Evolutionary conservation across 495 filamentous ascomycete species (phyloP), one percentile per base, ranked within the genome.

Genomic region (Podospora pseudopauciseta): DNA sequence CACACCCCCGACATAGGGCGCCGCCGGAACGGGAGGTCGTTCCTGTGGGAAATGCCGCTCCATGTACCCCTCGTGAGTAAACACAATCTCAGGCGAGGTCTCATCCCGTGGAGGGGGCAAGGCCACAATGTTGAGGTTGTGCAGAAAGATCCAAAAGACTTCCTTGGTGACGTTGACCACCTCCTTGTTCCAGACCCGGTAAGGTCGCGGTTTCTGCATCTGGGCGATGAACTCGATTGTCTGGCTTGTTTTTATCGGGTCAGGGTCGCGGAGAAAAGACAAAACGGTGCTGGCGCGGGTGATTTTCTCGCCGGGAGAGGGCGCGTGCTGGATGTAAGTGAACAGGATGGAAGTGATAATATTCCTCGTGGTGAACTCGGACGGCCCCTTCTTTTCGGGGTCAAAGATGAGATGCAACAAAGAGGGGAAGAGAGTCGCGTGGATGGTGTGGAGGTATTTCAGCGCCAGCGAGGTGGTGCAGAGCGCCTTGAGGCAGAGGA

Each of bases 81-180:
- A 32, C 6, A 7, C 27, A 16, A 32, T 4, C 5, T 27, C 13
- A n/a, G n/a, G n/a, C 9, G 61, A n/a, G 7, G 18, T 9, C 18
- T 63, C 32, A 7, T 20, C 32, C 16, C 7, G 5, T 4, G 71
- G 75, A 67, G 78, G 71, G 34, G 84, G 85, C 28, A 89, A 73
- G 56, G 92, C 87, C 63, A 99, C 86, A 67, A 97, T 89, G 71
- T 98, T 98, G 61, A 94, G 80, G 67, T 94, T 89, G 75, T 99
- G 95, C 65, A 97, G 83, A 80, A 98, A 99, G 74, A 99, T 99
- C 95, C 95, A 99, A 77, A 99, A 99, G 30, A 98, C 95, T 77
- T 99, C 95, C 78, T 98, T 98, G 44, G 92, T 97, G 58, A 98
- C 93, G 71, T 90, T 92, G 63, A 87, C 88, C 19, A 94, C 88